Base-by-base conservation (phyloP, 768 basidiomycete genomes). In the Termitomyces bulborhizus region DNA sequence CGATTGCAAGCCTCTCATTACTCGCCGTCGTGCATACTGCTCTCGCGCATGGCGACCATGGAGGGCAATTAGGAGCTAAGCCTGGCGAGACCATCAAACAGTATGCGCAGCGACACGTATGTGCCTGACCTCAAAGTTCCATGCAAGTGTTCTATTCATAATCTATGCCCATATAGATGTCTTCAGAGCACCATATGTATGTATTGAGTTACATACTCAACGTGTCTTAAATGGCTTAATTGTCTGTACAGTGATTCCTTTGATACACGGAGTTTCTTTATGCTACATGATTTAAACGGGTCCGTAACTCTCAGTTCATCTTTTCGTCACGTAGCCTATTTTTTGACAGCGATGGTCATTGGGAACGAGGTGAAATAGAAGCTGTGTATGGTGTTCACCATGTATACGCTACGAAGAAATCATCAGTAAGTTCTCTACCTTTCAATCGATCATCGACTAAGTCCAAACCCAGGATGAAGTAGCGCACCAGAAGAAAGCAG, bases 351-450 rank as follows among this genome's bases (percentile, higher is more conserved):
- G 84, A 98, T 65, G 91, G 91, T 0, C 64, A 80, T 51, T 93
- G 93, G 86, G 86, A 91, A 66, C 76, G 76, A 56, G 85, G 85
- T 53, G 96, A 99, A 69, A 88, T 99, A 57, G 89, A 97, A 69
- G 93, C 94, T 18, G 84, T 99, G 39, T 99, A 99, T 61, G 96
- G 96, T 51, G 88, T 98, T 7, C 93, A 97, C 68, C 95, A 98
- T 65, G 78, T 93, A 54, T 91, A 88, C 67, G 89, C 86, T 43
- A 86, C 86, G 75, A 86, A 86, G 72, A 82, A 87, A 70, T 90
- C 85, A 32, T 86, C 83, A 77, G 88, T 80, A 55, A 0, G 43
- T 43, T 21, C 15, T 54, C 37, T 40, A 27, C 18, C n/a, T 40
- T 26, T 27, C 26, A 24, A 37, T 15, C 6, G n/a, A 40, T 54